Percentiles rank a stretch among this genome's conserved stretches.
Evolutionary conservation across 306 rosid genomes (phyloP).

Genomic region (Cucumis hystrix): DNA sequence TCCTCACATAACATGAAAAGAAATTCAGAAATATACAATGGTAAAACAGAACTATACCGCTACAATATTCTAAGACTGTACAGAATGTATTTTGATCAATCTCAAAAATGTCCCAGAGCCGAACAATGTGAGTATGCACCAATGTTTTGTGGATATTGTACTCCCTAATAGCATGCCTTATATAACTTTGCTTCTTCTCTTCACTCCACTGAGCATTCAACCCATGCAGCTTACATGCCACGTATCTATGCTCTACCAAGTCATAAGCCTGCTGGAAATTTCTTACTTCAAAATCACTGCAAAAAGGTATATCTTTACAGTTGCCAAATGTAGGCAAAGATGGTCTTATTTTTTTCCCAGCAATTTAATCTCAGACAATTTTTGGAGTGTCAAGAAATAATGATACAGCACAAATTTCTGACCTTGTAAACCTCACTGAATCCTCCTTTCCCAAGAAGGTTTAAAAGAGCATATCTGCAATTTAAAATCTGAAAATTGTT

Average conservation of each 20-base stretch:
- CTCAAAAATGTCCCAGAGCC: constrained; percentile 98
- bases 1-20: constrained; percentile 1
- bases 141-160: constrained; percentile 94
- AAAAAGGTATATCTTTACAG: constrained; percentile 75
- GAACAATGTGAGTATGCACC: constrained; percentile 92
- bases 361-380: constrained; percentile 5
- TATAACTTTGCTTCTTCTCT: constrained; percentile 99
- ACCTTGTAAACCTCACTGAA: constrained; percentile 99
- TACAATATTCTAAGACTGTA: constrained; percentile 88
- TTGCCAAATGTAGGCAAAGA: constrained; percentile 70
- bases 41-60: constrained; percentile 37
- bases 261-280: constrained; percentile 99
- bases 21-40: constrained; percentile 11
- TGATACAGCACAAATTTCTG: constrained; percentile 17
- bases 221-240: constrained; percentile 99
- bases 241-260: constrained; percentile 94
- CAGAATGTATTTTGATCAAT: constrained; percentile 96
- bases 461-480: constrained; percentile 78
- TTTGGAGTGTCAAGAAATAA: constrained; percentile 1
- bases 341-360: constrained; percentile 20
- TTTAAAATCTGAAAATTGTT: constrained; percentile 95
- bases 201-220: constrained; percentile 99
- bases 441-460: constrained; percentile 99
- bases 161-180: constrained; percentile 95
- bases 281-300: constrained; percentile 96